phyloP scores from a whole-genome alignment of 805 yeast genomes.

The Wickerhamiella vanderwaltii region DNA sequence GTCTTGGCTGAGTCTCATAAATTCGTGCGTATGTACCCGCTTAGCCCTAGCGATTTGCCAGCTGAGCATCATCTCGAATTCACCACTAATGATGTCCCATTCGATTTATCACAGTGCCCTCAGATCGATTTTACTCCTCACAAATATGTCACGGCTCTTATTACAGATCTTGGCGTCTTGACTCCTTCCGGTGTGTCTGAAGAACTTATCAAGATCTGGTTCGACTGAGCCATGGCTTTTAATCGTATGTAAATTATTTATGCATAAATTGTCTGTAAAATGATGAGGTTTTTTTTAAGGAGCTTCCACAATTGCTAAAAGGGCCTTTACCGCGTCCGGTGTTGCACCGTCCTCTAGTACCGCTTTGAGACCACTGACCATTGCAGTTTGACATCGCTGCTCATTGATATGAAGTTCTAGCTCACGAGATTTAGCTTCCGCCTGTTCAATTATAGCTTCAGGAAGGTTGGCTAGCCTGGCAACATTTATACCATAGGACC shows the following conservation, averaged over 20 bases:
- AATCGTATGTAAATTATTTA: background rate
- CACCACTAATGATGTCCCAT: constrained; percentile 23
- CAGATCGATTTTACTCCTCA: constrained; percentile 89
- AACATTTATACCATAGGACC: constrained; percentile 76
- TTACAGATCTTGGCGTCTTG: constrained; percentile 90
- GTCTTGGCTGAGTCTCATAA: constrained; percentile 93
- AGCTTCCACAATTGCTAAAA: background rate
- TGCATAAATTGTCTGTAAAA: too few relatives aligned
- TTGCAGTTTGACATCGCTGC: background rate
- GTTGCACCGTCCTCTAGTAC: background rate
- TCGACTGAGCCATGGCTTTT: constrained; percentile 40
- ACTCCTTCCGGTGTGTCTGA: constrained; percentile 98
- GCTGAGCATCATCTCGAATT: constrained; percentile 34
- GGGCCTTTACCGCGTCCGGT: background rate
- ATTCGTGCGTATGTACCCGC: constrained; percentile 90
- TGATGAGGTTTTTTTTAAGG: too few relatives aligned
- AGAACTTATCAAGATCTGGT: constrained; percentile 96
- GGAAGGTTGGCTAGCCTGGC: constrained; percentile 60
- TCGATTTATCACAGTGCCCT: constrained; percentile 38
- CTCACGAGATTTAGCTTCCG: constrained; percentile 21
- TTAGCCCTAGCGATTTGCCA: constrained; percentile 86
- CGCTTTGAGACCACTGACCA: too few relatives aligned
- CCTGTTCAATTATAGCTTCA: constrained; percentile 18
- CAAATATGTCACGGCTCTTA: constrained; percentile 85
- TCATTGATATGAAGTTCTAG: constrained; percentile 15